Evolutionary conservation across 306 rosid genomes (phyloP), one percentile per base, ranked within the genome.

Genomic region (Luffa aegyptiaca): DNA sequence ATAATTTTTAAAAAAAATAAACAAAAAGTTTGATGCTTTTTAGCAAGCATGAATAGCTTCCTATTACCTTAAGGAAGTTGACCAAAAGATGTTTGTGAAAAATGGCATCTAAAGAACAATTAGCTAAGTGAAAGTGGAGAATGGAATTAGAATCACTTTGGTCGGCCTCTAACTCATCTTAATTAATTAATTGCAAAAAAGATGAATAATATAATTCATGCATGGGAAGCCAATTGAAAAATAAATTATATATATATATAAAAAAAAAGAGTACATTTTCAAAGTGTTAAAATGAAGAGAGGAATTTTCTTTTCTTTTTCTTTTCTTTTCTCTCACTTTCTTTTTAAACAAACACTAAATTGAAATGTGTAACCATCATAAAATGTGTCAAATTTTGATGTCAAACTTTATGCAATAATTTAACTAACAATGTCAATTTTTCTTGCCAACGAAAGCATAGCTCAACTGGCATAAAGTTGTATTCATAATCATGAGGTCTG

Each of bases 81-180:
- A 75, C 79, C 46, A 75, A 52, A 84, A 74, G 42, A 80, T 75
- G 52, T 73, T 36, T 78, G 77, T 78, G 83, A 74, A 82, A 35
- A 42, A 72, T 81, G 79, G 92, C 90, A 87, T 84, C 84, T 65
- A 76, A 70, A 72, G 42, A 72, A 52, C 77, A 72, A 72, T 72
- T 26, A 72, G 77, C 77, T 48, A 72, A 46, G 58, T 37, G 76
- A 58, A 58, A 85, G 97, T 90, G 94, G 96, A 87, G 91, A 83
- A 87, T 85, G 90, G 97, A 93, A 93, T 88, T 89, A 85, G 96
- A 90, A 93, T 93, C 91, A 73, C 87, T 73, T 89, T 90, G 96
- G 97, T 92, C 94, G 94, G 98, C 98, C 98, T 92, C 93, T 85
- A 81, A 64, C 18, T 74, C 81, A 86, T 79, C 81, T 76, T 48